These are phyloP conservation scores for Yarrowia osloensis DNA, from an alignment of 805 yeast species.

Conservation along the genomic window DNA sequence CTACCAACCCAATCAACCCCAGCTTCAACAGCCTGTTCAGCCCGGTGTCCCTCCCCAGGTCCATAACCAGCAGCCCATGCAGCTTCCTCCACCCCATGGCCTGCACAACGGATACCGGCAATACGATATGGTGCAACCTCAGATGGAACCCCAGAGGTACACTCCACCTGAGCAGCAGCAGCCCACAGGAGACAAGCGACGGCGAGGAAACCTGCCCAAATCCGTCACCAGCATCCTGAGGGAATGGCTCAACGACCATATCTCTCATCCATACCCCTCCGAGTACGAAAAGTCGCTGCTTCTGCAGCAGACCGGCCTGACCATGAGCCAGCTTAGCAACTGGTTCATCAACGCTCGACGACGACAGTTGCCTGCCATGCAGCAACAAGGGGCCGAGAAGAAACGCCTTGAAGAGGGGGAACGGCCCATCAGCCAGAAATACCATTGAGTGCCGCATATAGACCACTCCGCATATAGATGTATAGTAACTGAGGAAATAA, in stretches of 20 bases:
- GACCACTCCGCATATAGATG: conserved; percentile 29
- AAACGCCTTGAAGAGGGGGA: conserved; percentile 18
- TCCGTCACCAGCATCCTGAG: conserved; percentile 72
- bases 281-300: conserved; percentile 72
- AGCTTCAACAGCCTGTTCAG: conserved; percentile 17
- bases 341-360: conserved; percentile 90
- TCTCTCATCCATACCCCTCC: conserved; percentile 82
- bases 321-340: conserved; percentile 76
- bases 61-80: conserved; percentile 27
- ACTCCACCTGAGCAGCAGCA: conserved; percentile 23
- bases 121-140: conserved; percentile 7
- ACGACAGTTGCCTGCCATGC: conserved; percentile 55
- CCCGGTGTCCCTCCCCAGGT: conserved; percentile 23
- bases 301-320: conserved; percentile 71
- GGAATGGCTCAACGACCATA: conserved; percentile 71
- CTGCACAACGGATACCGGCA: conserved; percentile 5
- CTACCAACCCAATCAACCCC: conserved; percentile 17
- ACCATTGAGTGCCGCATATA: conserved; percentile 28
- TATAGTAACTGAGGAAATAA: conserved; percentile 25
- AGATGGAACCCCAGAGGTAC: conserved; percentile 22
- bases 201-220: conserved; percentile 76
- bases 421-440: conserved; percentile 17
- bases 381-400: conserved; percentile 28
- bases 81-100: conserved; percentile 27
- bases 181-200: conserved; percentile 35